Evolutionary conservation across 1,139 yeast genomes (phyloP).

Genomic region (Starmera stellimalicola): DNA sequence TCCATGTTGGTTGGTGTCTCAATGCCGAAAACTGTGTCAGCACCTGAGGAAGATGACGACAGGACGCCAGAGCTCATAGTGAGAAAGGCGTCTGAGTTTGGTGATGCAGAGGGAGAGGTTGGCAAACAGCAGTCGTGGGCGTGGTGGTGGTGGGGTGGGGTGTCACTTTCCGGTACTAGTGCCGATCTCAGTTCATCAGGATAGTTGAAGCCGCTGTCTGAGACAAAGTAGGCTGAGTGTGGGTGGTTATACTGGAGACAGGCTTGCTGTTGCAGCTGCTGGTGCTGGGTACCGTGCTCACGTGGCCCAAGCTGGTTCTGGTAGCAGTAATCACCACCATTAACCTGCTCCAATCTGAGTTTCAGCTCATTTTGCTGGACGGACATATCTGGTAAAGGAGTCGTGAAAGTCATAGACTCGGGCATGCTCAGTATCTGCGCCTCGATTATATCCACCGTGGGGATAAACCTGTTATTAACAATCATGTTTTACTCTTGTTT

Average conservation of each 20-base stretch:
- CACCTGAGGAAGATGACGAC: too few relatives aligned
- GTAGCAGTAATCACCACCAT: neutral
- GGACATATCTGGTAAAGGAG: neutral
- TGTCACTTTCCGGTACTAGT: too few relatives aligned
- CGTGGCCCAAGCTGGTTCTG: neutral
- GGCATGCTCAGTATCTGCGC: neutral
- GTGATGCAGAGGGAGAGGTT: too few relatives aligned
- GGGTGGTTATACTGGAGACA: too few relatives aligned
- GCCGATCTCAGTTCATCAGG: too few relatives aligned
- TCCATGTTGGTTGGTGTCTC: too few relatives aligned
- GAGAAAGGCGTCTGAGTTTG: too few relatives aligned
- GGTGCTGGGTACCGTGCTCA: neutral
- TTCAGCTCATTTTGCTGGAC: neutral
- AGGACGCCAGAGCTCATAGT: too few relatives aligned
- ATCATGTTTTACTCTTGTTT: too few relatives aligned
- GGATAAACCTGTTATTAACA: neutral
- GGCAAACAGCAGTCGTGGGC: too few relatives aligned
- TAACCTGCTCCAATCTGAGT: neutral
- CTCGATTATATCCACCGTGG: neutral
- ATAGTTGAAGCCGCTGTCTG: neutral
- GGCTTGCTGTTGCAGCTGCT: neutral
- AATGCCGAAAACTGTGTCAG: too few relatives aligned
- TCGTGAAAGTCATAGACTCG: neutral
- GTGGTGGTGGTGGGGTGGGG: too few relatives aligned
- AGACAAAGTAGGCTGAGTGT: neutral